Conservation (phyloP, 1,284 basidiomycete species). For the Chalciporus sp. region DNA sequence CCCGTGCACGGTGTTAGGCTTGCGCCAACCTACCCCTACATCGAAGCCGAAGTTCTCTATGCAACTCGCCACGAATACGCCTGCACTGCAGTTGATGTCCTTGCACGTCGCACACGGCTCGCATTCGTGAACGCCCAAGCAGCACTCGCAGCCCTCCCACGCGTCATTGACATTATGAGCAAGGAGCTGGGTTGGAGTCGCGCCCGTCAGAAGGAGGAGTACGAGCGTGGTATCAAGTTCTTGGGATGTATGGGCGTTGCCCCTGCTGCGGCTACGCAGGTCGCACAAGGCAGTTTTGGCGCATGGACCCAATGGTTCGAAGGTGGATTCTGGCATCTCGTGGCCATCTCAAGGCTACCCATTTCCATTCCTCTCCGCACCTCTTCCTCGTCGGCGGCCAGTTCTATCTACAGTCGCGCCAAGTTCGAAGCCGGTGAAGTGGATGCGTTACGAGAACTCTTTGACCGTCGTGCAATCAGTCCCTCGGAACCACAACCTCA, state of each 20-base stretch:
- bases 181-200: constrained; percentile 82
- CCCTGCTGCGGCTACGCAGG: constrained; percentile 35
- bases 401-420: constrained; percentile 49
- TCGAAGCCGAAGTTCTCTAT: constrained; percentile 94
- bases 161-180: constrained; percentile 90
- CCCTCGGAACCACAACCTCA: constrained; percentile 25
- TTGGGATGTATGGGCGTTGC: constrained; percentile 78
- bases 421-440: constrained; percentile 75
- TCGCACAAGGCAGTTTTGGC: background rate
- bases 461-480: constrained; percentile 42
- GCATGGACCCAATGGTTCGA: constrained; percentile 27
- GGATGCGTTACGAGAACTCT: constrained; percentile 58
- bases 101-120: constrained; percentile 88
- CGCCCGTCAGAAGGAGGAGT: constrained; percentile 59
- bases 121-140: constrained; percentile 93
- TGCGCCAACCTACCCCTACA: constrained; percentile 80
- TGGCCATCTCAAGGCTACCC: constrained; percentile 20
- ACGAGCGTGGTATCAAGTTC: constrained; percentile 63
- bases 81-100: constrained; percentile 86
- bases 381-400: constrained; percentile 26
- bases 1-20: constrained; percentile 86
- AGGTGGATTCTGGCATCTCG: constrained; percentile 29
- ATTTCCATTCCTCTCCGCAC: constrained; percentile 19
- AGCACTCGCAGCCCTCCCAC: constrained; percentile 83
- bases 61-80: constrained; percentile 93